These are phyloP conservation scores for Umbellularia californica DNA, from an alignment of 164 flowering plant species.

Conservation along the genomic window DNA sequence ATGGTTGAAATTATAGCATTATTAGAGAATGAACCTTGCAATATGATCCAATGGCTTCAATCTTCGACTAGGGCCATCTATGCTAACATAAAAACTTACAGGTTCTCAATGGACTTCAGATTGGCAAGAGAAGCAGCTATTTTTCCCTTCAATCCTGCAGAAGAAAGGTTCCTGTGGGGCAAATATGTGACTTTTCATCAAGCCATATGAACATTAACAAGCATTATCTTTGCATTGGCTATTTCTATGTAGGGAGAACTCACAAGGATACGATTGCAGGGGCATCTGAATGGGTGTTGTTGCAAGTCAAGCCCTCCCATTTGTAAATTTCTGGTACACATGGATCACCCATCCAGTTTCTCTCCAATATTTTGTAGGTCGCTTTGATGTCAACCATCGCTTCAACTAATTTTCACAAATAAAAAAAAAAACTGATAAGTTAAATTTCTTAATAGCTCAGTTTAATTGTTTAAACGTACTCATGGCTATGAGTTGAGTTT, in stretches of 20 bases:
- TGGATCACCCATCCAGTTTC: slow-evolving; percentile 57
- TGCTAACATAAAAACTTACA: slow-evolving; percentile 27
- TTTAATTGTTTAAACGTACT: no score
- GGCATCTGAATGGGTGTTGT: slow-evolving; percentile 9
- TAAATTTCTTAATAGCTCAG: no score
- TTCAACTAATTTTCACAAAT: slow-evolving; percentile 19
- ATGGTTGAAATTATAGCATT: no score
- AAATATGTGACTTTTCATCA: not conserved
- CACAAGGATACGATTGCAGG: slow-evolving; percentile 36
- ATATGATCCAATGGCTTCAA: no score
- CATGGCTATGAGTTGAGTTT: no score
- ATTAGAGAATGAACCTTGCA: no score
- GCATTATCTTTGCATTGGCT: not conserved
- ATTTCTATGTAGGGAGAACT: slow-evolving; percentile 8
- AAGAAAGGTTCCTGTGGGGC: slow-evolving; percentile 33
- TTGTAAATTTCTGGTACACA: slow-evolving; percentile 31
- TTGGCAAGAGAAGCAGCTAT: slow-evolving; percentile 26
- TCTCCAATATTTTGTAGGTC: slow-evolving; percentile 18
- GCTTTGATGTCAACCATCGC: slow-evolving; percentile 32
- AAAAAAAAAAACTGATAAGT: no score
- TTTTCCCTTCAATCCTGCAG: slow-evolving; percentile 28
- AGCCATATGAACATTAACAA: no score
- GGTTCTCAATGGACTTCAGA: slow-evolving; percentile 21
- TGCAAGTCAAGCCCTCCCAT: slow-evolving; percentile 49
- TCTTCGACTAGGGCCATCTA: no score